Conservation (phyloP, 139 green algal species). For the Pycnococcus provasolii region DNA sequence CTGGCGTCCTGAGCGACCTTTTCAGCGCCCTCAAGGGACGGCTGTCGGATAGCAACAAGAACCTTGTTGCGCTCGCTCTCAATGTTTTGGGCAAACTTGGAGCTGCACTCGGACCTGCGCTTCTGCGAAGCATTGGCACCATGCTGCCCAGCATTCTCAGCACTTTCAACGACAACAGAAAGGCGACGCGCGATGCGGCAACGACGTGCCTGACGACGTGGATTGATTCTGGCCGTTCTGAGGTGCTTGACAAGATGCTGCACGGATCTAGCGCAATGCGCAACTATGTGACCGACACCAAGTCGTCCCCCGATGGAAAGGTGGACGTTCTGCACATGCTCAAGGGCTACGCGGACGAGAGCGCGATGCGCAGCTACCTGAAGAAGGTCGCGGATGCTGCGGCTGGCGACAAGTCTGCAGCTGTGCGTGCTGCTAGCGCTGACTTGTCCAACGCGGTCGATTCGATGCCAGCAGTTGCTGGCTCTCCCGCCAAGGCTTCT, state of each 20-base stretch:
- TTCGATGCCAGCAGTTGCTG: too few species aligned
- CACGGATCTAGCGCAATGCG: neutral
- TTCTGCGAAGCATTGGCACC: neutral
- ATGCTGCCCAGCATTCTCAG: constrained; percentile 52
- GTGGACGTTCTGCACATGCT: constrained; percentile 30
- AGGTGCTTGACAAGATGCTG: constrained; percentile 25
- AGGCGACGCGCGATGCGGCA: constrained; percentile 48
- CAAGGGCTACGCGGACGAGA: constrained; percentile 5
- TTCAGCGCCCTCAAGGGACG: constrained; percentile 66
- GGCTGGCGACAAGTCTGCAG: too few species aligned
- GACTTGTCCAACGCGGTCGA: too few species aligned
- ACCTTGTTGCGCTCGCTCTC: constrained; percentile 56
- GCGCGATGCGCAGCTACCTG: too few species aligned
- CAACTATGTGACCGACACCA: constrained; percentile 39
- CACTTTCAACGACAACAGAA: constrained; percentile 80
- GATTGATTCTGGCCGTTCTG: constrained; percentile 22
- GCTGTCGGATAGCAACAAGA: constrained; percentile 85
- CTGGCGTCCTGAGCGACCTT: constrained; percentile 50
- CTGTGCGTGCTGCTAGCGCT: too few species aligned
- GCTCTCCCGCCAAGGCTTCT: too few species aligned
- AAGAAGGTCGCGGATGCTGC: too few species aligned
- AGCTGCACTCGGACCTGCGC: constrained; percentile 1
- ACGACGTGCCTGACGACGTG: constrained; percentile 69
- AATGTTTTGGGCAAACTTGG: constrained; percentile 45
- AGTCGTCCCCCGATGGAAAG: constrained; percentile 60